Percentiles rank a stretch among this genome's conserved stretches.
These are phyloP conservation scores for Boletus reticuloceps DNA, from an alignment of 768 basidiomycete genomes.

Conservation along the genomic window DNA sequence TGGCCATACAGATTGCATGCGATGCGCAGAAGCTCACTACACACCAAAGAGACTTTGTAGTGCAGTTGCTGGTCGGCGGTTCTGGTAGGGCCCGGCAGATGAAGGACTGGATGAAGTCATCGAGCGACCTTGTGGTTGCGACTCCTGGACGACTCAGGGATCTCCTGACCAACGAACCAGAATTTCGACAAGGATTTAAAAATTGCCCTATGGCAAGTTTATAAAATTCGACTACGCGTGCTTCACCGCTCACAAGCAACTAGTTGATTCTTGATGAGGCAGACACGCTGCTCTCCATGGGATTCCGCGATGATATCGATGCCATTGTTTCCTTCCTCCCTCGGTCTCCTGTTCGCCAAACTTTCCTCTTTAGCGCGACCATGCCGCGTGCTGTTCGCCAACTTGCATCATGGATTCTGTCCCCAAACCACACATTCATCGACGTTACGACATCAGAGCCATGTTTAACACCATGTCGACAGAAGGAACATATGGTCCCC, in stretches of 20 bases:
- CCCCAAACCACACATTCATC: constrained; percentile 64
- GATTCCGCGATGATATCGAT: constrained; percentile 85
- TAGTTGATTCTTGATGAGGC: constrained; percentile 92
- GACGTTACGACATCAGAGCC: constrained; percentile 61
- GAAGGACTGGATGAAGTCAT: constrained; percentile 57
- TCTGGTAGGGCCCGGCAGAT: constrained; percentile 63
- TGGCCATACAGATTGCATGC: constrained; percentile 85
- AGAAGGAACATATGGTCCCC: background rate
- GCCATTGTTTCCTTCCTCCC: constrained; percentile 67
- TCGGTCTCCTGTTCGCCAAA: constrained; percentile 66
- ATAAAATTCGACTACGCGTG: background rate
- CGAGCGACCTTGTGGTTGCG: constrained; percentile 81
- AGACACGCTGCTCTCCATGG: constrained; percentile 88
- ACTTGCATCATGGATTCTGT: constrained; percentile 60
- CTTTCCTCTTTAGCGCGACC: constrained; percentile 90
- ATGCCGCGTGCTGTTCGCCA: constrained; percentile 70
- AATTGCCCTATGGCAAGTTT: constrained; percentile 57
- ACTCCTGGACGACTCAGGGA: constrained; percentile 90
- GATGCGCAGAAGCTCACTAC: constrained; percentile 69
- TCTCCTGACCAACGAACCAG: constrained; percentile 56
- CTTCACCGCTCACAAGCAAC: constrained; percentile 3
- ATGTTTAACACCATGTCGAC: constrained; percentile 31
- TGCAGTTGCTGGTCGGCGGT: constrained; percentile 79
- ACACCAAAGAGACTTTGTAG: constrained; percentile 62
- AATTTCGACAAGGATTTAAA: constrained; percentile 50